A percentile compares a stretch with the other conserved stretches of the same genome.
phyloP scores from a whole-genome alignment of 257 asterid species.

The Plectranthus barbatus region DNA sequence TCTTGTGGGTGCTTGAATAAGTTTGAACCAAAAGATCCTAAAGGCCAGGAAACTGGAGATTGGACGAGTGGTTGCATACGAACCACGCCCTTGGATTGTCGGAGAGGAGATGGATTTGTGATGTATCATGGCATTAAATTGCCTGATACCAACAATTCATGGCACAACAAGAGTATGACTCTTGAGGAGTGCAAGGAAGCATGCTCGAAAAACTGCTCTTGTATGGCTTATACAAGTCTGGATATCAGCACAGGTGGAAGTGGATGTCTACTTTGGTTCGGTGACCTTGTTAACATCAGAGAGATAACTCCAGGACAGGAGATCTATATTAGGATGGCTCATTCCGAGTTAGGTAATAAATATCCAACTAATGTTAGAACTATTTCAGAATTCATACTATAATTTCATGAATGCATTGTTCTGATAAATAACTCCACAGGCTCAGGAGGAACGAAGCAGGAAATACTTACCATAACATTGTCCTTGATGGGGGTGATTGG shows the following conservation, averaged over 20 bases:
- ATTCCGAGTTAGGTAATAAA: slow-evolving; percentile 25
- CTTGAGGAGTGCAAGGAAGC: neutral
- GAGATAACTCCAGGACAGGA: slow-evolving; percentile 14
- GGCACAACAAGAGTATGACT: neutral
- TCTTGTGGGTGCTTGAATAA: slow-evolving; percentile 1
- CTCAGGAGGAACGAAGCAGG: neutral
- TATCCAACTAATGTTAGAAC: neutral
- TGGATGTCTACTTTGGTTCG: slow-evolving; percentile 31
- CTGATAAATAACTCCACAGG: neutral
- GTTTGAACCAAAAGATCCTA: neutral
- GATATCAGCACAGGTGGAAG: neutral
- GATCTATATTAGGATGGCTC: slow-evolving; percentile 26
- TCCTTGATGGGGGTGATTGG: neutral
- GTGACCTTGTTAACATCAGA: slow-evolving; percentile 33
- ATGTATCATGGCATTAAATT: slow-evolving; percentile 2
- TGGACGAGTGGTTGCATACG: slow-evolving; percentile 5
- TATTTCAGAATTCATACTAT: neutral
- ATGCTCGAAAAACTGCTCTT: slow-evolving; percentile 2
- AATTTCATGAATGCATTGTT: neutral
- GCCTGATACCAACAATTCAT: neutral
- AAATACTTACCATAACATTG: neutral
- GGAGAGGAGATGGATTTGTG: neutral
- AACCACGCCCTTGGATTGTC: neutral
- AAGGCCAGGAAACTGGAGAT: neutral
- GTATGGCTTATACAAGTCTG: slow-evolving; percentile 7